Base-by-base conservation (phyloP, 78 protist genomes). In the Planoprotostelium fungivorum region DNA sequence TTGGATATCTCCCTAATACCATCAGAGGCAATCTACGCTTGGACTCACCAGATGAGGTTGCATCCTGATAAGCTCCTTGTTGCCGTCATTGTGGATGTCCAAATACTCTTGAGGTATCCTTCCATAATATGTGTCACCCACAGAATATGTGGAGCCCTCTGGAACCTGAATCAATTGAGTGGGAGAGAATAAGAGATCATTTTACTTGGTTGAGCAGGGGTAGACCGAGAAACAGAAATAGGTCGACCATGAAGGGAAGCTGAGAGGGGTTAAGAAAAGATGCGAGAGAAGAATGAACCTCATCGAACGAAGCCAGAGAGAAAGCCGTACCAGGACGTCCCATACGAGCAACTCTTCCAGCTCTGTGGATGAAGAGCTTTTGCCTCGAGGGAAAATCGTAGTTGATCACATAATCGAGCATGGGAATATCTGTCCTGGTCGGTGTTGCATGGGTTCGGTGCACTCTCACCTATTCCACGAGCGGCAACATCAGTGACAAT, bases 401-500 rank as follows among this genome's bases (percentile, higher is more conserved):
- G 97, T 99, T 98, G 92, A 99, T 95, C 0, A 99, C 99, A 84
- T 96, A 93, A 91, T 99, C 99, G 29, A 99, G 95, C 35, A 97
- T 83, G 23, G 99, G 99, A 85, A 99, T 96, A 91, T 99, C 99
- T 88, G 1, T 38, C 28, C 1, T 31, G 31, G 35, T 51, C 73
- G 16, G 16, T 51, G 5, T 51, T 5, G 73, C 5, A 25, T 51
- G 16, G 31, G 73, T 25, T 25, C 16, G 73, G 5, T 51, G 5
- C 16, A 51, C 35, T 34, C 83, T 37, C 38, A 88, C 90, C 93
- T 29, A 98, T 91, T 85, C 99, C 99, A 35, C 99, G 98, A 0
- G 99, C 99, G 0, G 99, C 99, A 0, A 99, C 96, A 91, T 99
- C 99, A 16, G 99, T 99, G 63, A 98, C 99, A 1, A 99, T 35